Conservation (phyloP, 371 early-diverging fungal genomes). For the Mortierella sp. region DNA sequence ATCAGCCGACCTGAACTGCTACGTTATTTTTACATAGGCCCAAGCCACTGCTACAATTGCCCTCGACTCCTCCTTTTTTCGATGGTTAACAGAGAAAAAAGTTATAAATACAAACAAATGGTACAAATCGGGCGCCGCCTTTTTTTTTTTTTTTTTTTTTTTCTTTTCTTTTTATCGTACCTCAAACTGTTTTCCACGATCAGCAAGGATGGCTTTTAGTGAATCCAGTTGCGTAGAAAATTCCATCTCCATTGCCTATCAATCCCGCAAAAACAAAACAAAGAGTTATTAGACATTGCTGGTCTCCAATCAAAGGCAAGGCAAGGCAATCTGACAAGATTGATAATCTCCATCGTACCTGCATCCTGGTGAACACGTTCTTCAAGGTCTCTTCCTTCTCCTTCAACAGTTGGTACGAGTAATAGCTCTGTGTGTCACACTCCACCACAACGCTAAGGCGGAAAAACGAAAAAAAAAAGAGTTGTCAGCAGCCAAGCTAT, state of each 20-base stretch:
- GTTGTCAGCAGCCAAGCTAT: not conserved
- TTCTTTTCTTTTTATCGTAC: not conserved
- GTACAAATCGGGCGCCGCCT: too few species aligned
- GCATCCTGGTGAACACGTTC: slow-evolving; percentile 28
- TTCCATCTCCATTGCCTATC: slow-evolving; percentile 37
- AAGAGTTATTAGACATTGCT: not conserved
- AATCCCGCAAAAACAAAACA: not conserved
- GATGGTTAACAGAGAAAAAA: too few species aligned
- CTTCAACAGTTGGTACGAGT: slow-evolving; percentile 45
- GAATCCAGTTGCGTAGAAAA: slow-evolving; percentile 31
- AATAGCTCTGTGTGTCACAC: slow-evolving; percentile 51
- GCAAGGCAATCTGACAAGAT: not conserved
- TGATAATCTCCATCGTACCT: slow-evolving; percentile 13
- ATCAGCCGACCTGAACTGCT: too few species aligned
- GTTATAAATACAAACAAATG: too few species aligned
- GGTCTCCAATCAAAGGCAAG: not conserved
- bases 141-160: too few species aligned
- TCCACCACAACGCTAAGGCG: slow-evolving; percentile 28
- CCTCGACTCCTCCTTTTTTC: too few species aligned
- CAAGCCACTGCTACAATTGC: too few species aligned
- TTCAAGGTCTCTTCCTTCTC: slow-evolving; percentile 52
- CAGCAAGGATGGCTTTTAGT: slow-evolving; percentile 30
- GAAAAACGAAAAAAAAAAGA: not conserved
- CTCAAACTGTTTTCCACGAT: slow-evolving; percentile 32
- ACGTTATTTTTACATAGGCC: too few species aligned